These are phyloP conservation scores for Rhizophagus sp. DNA, from an alignment of 192 early-diverging fungal genomes.

Conservation along the genomic window DNA sequence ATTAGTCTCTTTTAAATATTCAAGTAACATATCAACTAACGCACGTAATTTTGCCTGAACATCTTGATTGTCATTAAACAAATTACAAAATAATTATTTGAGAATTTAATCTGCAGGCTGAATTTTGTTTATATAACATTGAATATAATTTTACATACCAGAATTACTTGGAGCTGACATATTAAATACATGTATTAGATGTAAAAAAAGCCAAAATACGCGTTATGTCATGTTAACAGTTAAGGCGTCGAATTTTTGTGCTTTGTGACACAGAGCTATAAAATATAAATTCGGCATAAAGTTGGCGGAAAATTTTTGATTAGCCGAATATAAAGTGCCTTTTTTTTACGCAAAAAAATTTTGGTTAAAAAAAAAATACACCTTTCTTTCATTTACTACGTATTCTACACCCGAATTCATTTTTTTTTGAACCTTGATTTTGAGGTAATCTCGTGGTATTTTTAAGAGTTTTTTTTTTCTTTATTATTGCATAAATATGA, in stretches of 20 bases:
- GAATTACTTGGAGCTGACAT: neutral
- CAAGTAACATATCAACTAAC: conserved; percentile 15
- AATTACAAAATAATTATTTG: too few species aligned
- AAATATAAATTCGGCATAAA: too few species aligned
- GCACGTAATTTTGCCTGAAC: conserved; percentile 13
- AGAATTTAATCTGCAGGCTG: too few species aligned
- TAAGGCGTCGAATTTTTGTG: too few species aligned
- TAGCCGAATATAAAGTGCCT: too few species aligned
- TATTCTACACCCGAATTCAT: neutral
- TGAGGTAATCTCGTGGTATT: neutral
- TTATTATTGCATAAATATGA: neutral
- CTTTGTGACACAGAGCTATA: too few species aligned
- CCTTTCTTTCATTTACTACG: too few species aligned
- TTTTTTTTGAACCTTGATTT: conserved; percentile 1
- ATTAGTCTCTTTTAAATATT: conserved; percentile 1
- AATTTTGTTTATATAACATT: too few species aligned
- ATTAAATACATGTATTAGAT: neutral
- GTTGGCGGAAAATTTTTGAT: too few species aligned
- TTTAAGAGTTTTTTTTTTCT: neutral
- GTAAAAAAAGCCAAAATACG: too few species aligned
- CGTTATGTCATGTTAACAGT: too few species aligned
- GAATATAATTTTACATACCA: neutral
- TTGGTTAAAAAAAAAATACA: neutral
- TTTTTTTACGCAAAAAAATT: neutral
- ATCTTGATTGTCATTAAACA: neutral